Evolutionary conservation across 495 filamentous ascomycete species (phyloP).

Genomic region (Tetracladium marchalianum): DNA sequence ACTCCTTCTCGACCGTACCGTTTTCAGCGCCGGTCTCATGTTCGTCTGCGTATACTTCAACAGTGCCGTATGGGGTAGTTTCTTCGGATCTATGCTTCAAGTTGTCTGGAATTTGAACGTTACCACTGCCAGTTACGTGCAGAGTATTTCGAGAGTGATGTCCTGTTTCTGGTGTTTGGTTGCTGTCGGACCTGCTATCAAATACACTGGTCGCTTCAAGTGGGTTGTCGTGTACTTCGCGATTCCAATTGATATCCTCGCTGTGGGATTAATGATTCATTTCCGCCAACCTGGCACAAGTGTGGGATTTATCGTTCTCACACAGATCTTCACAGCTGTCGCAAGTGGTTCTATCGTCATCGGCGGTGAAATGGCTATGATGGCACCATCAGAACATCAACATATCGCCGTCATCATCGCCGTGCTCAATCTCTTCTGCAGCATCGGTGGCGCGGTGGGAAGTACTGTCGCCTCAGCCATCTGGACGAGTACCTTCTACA

Average conservation of each 20-base stretch:
- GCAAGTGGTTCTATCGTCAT: conserved; percentile 50
- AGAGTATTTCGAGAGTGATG: conserved; percentile 36
- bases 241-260: conserved; percentile 54
- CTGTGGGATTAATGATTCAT: conserved; percentile 64
- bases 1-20: conserved; percentile 46
- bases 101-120: conserved; percentile 33
- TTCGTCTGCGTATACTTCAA: conserved; percentile 54
- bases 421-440: conserved; percentile 45
- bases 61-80: conserved; percentile 54
- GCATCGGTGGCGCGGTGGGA: conserved; percentile 56
- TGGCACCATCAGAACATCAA: conserved; percentile 53
- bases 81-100: conserved; percentile 58
- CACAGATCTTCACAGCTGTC: conserved; percentile 71
- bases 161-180: conserved; percentile 26
- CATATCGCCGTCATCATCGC: conserved; percentile 52
- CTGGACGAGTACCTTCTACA: conserved; percentile 50
- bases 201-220: conserved; percentile 45
- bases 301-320: conserved; percentile 65
- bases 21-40: conserved; percentile 45
- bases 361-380: conserved; percentile 54
- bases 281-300: conserved; percentile 47
- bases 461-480: conserved; percentile 48
- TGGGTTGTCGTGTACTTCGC: conserved; percentile 43
- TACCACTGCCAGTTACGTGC: conserved; percentile 23
- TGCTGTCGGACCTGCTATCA: conserved; percentile 36